Evolutionary conservation across 2,329 filamentous ascomycete species (phyloP), one percentile per base, ranked within the genome.

Genomic region (Monilinia fructicola): DNA sequence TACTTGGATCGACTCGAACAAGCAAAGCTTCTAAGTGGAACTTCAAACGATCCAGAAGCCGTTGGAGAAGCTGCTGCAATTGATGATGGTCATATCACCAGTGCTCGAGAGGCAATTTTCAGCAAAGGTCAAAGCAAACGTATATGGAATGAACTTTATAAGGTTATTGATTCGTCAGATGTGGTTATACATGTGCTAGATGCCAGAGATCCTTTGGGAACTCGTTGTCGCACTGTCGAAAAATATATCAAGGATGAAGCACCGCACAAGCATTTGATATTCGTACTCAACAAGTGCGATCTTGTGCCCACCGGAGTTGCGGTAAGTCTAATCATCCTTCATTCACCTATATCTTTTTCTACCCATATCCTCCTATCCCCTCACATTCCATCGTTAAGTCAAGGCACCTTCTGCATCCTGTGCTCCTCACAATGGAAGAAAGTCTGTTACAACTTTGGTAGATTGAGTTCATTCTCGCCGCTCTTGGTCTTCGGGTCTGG

Each of bases 401-500:
- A 91, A 90, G 89, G 83, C 87, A 83, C 83, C 86, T 85, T 87
- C 88, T 84, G 81, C 87, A 84, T 81, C 80, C 75, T 78, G 77
- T 82, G 79, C 80, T 83, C 77, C 78, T 81, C 77, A 79, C 84
- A 78, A 88, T 95, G 91, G 90, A 89, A 88, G 87, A 83, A 80
- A 81, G 85, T 92, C 93, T 96, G 95, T 99, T 99, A 99, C 91
- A 92, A 90, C 90, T 87, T 92, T 97, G 95, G 95, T 89, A 98
- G 87, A 99, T 88, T 79, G 83, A 97, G 83, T 84, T 83, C 83
- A 70, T 81, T 84, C 88, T 90, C 89, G 87, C 84, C 75, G 75
- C 73, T 75, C 81, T 81, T 79, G 82, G 83, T 84, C 80, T 85
- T 86, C 82, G 86, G 86, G 84, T 81, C 78, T 79, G 79, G 83